Conservation (phyloP, 352 stramenopile species). For the Phytophthora tentaculata region DNA sequence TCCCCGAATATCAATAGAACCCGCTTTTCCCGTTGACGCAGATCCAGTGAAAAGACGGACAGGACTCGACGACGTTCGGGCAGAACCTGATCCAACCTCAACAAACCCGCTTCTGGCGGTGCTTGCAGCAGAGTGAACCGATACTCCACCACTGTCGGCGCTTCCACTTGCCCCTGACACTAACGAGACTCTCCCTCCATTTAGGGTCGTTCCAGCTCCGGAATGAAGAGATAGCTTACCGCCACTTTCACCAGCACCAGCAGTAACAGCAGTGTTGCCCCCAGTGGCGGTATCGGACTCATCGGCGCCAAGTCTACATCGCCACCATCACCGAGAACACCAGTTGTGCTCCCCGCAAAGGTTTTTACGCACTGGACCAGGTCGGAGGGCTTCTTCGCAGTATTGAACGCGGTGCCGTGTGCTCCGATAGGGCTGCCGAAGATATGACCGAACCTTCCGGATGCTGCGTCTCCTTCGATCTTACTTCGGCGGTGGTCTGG, state of each 20-base stretch:
- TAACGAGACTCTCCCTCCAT: conserved; percentile 36
- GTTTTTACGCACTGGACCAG: too few species aligned
- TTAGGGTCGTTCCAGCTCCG: conserved; percentile 28
- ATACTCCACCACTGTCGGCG: conserved; percentile 27
- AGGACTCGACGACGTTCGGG: conserved; percentile 32
- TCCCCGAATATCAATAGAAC: conserved; percentile 38
- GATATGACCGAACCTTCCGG: too few species aligned
- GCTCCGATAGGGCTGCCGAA: too few species aligned
- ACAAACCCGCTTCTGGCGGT: conserved; percentile 35
- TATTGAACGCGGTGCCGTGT: too few species aligned
- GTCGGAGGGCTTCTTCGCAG: too few species aligned
- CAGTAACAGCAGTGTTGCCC: conserved; percentile 19
- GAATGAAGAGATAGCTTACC: conserved; percentile 31
- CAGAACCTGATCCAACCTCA: conserved; percentile 36
- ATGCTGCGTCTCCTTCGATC: too few species aligned
- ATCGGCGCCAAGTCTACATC: conserved; percentile 30
- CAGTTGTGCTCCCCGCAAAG: conserved; percentile 30
- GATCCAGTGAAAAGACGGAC: conserved; percentile 37
- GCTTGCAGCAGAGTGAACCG: conserved; percentile 35
- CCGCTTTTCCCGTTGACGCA: conserved; percentile 33
- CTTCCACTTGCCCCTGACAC: conserved; percentile 32
- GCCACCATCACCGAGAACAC: conserved; percentile 29
- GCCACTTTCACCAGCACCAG: conserved; percentile 30
- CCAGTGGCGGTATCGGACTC: conserved; percentile 27
- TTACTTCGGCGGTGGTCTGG: too few species aligned